Percentiles rank a stretch among this genome's conserved stretches.
Evolutionary conservation across 148 eudicot species (phyloP).

Genomic region (Fallopia convolvulus): DNA sequence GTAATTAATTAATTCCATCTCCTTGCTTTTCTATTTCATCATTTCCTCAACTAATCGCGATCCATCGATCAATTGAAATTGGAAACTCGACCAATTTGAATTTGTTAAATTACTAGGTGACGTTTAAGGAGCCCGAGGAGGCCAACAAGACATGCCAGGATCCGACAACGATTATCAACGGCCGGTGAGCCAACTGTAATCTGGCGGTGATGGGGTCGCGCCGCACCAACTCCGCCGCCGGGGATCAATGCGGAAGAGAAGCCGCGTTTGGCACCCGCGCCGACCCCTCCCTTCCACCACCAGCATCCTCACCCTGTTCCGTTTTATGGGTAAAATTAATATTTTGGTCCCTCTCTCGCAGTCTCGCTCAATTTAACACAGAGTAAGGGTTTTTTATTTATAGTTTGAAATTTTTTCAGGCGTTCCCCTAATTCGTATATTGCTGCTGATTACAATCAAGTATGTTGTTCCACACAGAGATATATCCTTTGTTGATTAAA

Average conservation of each 20-base stretch:
- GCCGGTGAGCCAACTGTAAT: slow-evolving; percentile 93
- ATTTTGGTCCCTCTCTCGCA: too few species aligned
- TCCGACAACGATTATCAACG: slow-evolving; percentile 75
- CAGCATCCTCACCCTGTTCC: slow-evolving; percentile 51
- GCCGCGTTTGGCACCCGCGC: background rate
- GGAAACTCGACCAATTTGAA: background rate
- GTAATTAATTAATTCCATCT: slow-evolving; percentile 50
- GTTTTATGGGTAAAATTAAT: slow-evolving; percentile 43
- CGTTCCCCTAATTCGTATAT: slow-evolving; percentile 53
- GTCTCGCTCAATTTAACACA: too few species aligned
- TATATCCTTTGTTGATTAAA: too few species aligned
- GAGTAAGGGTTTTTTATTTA: too few species aligned
- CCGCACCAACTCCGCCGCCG: slow-evolving; percentile 6
- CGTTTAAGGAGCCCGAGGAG: slow-evolving; percentile 73
- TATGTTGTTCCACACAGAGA: slow-evolving; percentile 30
- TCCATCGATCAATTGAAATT: background rate
- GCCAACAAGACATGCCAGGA: slow-evolving; percentile 92
- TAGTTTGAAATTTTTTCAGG: too few species aligned
- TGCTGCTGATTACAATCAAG: slow-evolving; percentile 62
- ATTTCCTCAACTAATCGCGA: background rate
- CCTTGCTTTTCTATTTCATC: slow-evolving; percentile 12
- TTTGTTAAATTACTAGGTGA: slow-evolving; percentile 44
- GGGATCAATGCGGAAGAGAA: too few species aligned
- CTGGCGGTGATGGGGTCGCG: slow-evolving; percentile 83
- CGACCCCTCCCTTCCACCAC: slow-evolving; percentile 46